phyloP scores from a whole-genome alignment of 768 basidiomycete genomes.

The Rhizopogon roseolus region DNA sequence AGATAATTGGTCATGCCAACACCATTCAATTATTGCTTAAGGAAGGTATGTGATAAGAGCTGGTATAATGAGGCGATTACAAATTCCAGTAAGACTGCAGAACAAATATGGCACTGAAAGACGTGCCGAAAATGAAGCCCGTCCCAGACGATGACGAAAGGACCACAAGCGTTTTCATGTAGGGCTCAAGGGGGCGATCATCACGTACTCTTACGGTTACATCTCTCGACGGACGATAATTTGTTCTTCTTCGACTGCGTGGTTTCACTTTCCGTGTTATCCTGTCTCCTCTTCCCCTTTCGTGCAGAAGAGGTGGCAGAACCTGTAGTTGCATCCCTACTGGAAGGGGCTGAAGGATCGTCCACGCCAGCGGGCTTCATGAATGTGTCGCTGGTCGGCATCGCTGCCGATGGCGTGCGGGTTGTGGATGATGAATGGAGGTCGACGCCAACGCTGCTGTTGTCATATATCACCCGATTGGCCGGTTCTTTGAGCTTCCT shows the following conservation, averaged over 20 bases:
- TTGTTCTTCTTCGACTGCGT: slow-evolving; percentile 22
- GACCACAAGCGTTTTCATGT: not conserved
- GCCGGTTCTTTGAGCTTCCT: not conserved
- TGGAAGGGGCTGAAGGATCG: slow-evolving; percentile 29
- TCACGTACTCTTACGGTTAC: slow-evolving; percentile 12
- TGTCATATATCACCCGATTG: slow-evolving; percentile 37
- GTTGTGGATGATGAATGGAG: slow-evolving; percentile 29
- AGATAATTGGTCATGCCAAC: not conserved
- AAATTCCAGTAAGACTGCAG: not conserved
- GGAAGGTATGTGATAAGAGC: not conserved
- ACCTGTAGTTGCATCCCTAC: not conserved
- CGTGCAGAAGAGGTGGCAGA: not conserved
- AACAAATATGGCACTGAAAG: not conserved
- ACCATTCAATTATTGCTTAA: not conserved
- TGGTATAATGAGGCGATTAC: not conserved
- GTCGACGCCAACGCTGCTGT: slow-evolving; percentile 44
- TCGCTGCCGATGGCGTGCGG: slow-evolving; percentile 3
- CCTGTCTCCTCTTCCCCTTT: slow-evolving; percentile 16
- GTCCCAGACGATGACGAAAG: not conserved
- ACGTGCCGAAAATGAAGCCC: not conserved
- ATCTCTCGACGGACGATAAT: slow-evolving; percentile 20
- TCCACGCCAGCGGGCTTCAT: slow-evolving; percentile 58
- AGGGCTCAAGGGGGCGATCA: slow-evolving; percentile 12
- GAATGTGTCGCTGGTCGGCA: slow-evolving; percentile 25
- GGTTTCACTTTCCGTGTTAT: slow-evolving; percentile 15